A percentile compares a stretch with the other conserved stretches of the same genome.
phyloP scores from a whole-genome alignment of 148 eudicot genomes.

The Camellia lanceoleosa region DNA sequence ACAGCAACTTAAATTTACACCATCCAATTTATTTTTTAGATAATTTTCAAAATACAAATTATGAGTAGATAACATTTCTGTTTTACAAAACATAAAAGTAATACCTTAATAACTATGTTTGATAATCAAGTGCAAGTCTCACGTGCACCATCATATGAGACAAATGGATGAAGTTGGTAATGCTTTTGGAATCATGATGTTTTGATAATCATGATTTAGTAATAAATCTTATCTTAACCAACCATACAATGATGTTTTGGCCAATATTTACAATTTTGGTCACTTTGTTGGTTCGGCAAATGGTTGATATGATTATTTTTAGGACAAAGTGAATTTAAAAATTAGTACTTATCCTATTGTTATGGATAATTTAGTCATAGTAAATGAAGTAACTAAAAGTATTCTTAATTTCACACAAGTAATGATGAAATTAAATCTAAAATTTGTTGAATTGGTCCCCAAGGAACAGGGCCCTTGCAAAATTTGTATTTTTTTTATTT shows the following conservation, averaged over 20 bases:
- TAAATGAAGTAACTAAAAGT: neutral
- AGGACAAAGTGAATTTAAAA: neutral
- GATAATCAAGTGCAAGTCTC: constrained; percentile 8
- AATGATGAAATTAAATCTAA: neutral
- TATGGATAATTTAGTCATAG: neutral
- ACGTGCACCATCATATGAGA: constrained; percentile 23
- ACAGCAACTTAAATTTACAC: too few species aligned
- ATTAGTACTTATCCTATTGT: neutral
- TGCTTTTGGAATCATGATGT: constrained; percentile 18
- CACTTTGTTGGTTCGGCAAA: neutral
- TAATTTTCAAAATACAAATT: too few species aligned
- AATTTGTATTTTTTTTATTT: neutral
- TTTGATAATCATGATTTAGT: constrained; percentile 18
- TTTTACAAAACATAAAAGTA: too few species aligned
- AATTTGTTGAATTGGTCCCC: neutral
- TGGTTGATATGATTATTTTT: neutral
- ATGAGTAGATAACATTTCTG: too few species aligned
- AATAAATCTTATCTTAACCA: constrained; percentile 3
- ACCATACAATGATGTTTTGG: constrained; percentile 1
- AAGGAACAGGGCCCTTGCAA: too few species aligned
- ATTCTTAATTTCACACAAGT: neutral
- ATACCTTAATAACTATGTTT: too few species aligned
- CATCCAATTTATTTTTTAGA: too few species aligned
- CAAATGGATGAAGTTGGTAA: constrained; percentile 2
- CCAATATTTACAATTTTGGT: neutral